These are phyloP conservation scores for Solanum chilense DNA, from an alignment of 257 asterid species.

Conservation along the genomic window DNA sequence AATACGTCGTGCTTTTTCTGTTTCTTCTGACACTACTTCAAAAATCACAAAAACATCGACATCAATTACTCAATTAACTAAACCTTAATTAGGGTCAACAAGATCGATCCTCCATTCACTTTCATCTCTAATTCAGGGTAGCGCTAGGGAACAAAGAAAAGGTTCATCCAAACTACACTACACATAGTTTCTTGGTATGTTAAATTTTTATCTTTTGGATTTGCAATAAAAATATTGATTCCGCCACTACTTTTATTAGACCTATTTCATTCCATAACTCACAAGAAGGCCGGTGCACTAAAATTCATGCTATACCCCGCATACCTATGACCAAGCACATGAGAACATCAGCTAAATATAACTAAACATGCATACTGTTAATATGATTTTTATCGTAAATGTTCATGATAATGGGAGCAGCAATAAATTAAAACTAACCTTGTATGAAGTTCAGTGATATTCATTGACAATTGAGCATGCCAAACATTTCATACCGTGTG, in stretches of 20 bases:
- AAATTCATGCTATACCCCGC: no score
- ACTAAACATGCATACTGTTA: not conserved
- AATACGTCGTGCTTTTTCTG: not conserved
- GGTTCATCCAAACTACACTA: not conserved
- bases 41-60: not conserved
- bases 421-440: slow-evolving; percentile 27
- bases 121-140: not conserved
- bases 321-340: not conserved
- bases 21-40: not conserved
- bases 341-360: not conserved
- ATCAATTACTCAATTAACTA: not conserved
- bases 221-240: no score
- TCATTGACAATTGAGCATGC: slow-evolving; percentile 82
- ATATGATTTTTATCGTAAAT: not conserved
- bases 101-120: not conserved
- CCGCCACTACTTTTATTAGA: not conserved
- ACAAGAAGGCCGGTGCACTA: not conserved
- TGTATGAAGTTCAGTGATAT: slow-evolving; percentile 72
- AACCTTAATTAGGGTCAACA: not conserved
- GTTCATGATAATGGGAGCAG: not conserved
- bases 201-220: no score
- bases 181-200: no score
- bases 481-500: slow-evolving; percentile 9
- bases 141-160: not conserved
- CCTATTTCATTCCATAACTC: not conserved